Percentiles rank a stretch among this genome's conserved stretches.
These are phyloP conservation scores for Ustilago vetiveriae DNA, from an alignment of 1,284 basidiomycete species.

Conservation along the genomic window DNA sequence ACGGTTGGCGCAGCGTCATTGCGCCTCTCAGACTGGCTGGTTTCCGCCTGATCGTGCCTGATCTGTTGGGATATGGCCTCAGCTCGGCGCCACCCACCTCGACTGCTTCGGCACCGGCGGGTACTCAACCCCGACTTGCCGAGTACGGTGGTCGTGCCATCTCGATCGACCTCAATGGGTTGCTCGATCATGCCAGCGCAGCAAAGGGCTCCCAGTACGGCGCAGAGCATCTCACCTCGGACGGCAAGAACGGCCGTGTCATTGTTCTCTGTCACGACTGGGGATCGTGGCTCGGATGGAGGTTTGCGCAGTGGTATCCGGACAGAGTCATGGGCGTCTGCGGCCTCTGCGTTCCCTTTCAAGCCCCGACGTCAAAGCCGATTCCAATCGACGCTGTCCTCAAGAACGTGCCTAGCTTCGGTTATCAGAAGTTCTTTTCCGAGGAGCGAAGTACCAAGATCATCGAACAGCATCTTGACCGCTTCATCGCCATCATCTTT, in stretches of 20 bases:
- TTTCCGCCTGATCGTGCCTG: constrained; percentile 53
- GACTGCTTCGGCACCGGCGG: constrained; percentile 17
- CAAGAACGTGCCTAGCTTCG: constrained; percentile 47
- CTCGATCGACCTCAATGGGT: constrained; percentile 50
- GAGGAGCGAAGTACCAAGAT: constrained; percentile 51
- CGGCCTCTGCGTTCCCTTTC: constrained; percentile 51
- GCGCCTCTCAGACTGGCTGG: constrained; percentile 44
- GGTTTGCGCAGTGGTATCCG: constrained; percentile 48
- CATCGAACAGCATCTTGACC: constrained; percentile 50
- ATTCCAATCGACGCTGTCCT: constrained; percentile 43
- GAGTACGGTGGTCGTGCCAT: constrained; percentile 53
- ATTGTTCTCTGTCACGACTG: constrained; percentile 59
- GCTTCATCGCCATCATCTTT: constrained; percentile 51
- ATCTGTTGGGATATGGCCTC: constrained; percentile 55
- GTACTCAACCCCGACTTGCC: constrained; percentile 32
- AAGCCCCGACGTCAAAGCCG: constrained; percentile 33
- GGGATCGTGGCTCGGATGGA: constrained; percentile 57
- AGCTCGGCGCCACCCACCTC: constrained; percentile 40
- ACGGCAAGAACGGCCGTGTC: constrained; percentile 43
- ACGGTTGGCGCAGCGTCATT: constrained; percentile 46
- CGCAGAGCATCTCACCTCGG: constrained; percentile 23
- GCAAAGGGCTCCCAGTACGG: constrained; percentile 41
- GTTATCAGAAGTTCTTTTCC: constrained; percentile 58
- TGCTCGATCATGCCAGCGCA: constrained; percentile 49
- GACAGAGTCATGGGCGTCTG: constrained; percentile 52